Evolutionary conservation across 257 asterid species (phyloP).

Genomic region (Nicotiana tabacum): DNA sequence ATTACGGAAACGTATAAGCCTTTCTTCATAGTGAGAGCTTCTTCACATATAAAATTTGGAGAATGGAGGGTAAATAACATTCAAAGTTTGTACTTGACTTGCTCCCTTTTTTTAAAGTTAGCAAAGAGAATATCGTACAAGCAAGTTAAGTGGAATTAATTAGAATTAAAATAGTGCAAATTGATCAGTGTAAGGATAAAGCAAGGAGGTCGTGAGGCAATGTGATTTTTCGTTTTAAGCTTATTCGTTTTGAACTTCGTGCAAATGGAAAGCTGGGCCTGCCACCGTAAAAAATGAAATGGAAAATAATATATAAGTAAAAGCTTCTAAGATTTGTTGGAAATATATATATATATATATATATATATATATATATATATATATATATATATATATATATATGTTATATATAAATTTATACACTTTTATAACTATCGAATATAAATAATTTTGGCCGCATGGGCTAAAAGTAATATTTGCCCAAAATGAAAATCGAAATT

Average conservation of each 20-base stretch:
- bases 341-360: no score
- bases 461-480: no score
- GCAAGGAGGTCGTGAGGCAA: background rate
- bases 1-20: background rate
- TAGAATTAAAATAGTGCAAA: background rate
- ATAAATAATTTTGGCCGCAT: no score
- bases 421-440: no score
- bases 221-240: background rate
- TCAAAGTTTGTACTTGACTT: background rate
- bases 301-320: no score
- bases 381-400: no score
- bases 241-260: background rate
- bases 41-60: background rate
- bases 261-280: no score
- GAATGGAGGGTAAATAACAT: background rate
- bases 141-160: background rate
- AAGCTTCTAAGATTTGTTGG: no score
- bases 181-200: background rate
- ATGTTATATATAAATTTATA: no score
- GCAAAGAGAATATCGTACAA: background rate
- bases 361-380: no score
- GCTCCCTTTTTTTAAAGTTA: no score
- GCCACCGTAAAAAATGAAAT: background rate
- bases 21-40: background rate
- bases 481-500: no score